Percentiles rank a stretch among this genome's conserved stretches.
Conservation (phyloP, 352 stramenopile genomes). For the Phytophthora ohioensis region DNA sequence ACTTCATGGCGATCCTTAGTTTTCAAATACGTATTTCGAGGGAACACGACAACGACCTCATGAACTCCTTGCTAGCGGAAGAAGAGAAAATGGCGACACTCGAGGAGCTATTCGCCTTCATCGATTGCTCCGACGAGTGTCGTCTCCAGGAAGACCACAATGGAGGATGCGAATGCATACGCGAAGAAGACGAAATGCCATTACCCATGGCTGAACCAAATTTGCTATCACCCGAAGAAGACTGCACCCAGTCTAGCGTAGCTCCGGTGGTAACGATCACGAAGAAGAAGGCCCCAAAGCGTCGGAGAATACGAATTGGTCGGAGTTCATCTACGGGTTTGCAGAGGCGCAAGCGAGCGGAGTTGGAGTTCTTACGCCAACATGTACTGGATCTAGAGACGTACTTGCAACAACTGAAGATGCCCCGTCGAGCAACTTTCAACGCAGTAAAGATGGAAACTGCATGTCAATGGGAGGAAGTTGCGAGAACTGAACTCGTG, state of each 20-base stretch:
- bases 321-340: conserved; percentile 40
- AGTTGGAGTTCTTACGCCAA: conserved; percentile 35
- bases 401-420: conserved; percentile 22
- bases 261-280: too few relatives aligned
- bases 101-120: conserved; percentile 36
- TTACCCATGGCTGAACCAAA: too few relatives aligned
- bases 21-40: conserved; percentile 3
- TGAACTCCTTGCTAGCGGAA: conserved; percentile 33
- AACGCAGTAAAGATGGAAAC: neutral
- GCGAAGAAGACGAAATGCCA: too few relatives aligned
- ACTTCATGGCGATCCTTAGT: conserved; percentile 11
- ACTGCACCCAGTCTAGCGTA: too few relatives aligned
- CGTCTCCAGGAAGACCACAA: too few relatives aligned
- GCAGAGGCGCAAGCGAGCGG: conserved; percentile 36
- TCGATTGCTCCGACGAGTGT: conserved; percentile 22
- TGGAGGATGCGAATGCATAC: neutral
- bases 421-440: neutral
- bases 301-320: conserved; percentile 22
- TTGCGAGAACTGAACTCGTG: conserved; percentile 17
- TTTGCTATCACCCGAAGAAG: too few relatives aligned
- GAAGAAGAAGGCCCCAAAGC: conserved; percentile 6
- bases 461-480: conserved; percentile 17
- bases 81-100: conserved; percentile 30
- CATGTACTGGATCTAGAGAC: conserved; percentile 31
- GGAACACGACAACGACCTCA: conserved; percentile 1